A percentile compares a stretch with the other conserved stretches of the same genome.
phyloP scores from a whole-genome alignment of 1,284 basidiomycete species.

The Sphagnurus paluster region DNA sequence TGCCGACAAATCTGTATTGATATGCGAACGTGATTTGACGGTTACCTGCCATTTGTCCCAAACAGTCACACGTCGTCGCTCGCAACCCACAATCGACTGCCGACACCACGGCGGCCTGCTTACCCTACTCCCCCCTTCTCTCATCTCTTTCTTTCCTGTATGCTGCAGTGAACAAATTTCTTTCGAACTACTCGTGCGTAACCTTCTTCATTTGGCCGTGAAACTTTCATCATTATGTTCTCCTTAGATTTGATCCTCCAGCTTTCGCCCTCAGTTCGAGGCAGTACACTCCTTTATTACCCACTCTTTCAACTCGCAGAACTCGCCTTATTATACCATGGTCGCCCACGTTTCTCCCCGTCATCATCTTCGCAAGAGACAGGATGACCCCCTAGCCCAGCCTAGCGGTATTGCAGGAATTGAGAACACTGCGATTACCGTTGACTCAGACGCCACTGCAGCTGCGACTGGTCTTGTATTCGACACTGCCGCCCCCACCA shows the following conservation, averaged over 20 bases:
- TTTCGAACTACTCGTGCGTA: not conserved
- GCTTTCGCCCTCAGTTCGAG: slow-evolving; percentile 14
- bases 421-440: slow-evolving; percentile 34
- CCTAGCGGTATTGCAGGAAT: slow-evolving; percentile 47
- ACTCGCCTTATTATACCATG: slow-evolving; percentile 20
- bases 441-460: slow-evolving; percentile 24
- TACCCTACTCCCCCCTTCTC: not conserved
- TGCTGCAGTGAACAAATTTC: slow-evolving; percentile 10
- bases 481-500: slow-evolving; percentile 21
- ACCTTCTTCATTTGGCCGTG: not conserved
- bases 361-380: slow-evolving; percentile 25
- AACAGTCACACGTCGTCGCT: slow-evolving; percentile 17
- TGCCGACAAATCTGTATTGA: too few relatives aligned
- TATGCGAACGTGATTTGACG: slow-evolving; percentile 15
- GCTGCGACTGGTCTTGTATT: slow-evolving; percentile 23
- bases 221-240: slow-evolving; percentile 11
- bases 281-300: slow-evolving; percentile 24
- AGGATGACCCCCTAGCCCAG: slow-evolving; percentile 42
- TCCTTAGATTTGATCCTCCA: slow-evolving; percentile 18
- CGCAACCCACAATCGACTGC: slow-evolving; percentile 3
- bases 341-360: slow-evolving; percentile 22
- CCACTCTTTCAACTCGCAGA: slow-evolving; percentile 18
- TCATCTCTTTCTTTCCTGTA: slow-evolving; percentile 10
- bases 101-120: slow-evolving; percentile 3
- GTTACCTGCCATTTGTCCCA: slow-evolving; percentile 15